Conservation (phyloP, 257 asterid species). For the Solanum chiquidenum region DNA sequence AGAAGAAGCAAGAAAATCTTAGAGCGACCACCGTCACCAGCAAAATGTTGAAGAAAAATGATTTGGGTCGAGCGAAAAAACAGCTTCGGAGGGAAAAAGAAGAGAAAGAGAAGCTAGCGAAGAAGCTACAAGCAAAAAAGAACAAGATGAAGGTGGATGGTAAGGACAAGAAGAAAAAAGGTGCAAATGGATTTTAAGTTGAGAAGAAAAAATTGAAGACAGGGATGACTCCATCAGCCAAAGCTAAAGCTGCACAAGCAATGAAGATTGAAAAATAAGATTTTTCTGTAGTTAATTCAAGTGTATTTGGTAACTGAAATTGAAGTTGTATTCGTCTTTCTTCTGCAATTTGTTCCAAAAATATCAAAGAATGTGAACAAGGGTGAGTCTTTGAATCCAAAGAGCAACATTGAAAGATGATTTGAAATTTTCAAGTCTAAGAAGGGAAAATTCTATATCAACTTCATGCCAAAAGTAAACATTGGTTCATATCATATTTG, state of each 20-base stretch:
- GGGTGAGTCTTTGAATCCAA: background rate
- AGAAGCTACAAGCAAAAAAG: slow-evolving; percentile 74
- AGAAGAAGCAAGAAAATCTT: background rate
- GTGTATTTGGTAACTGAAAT: background rate
- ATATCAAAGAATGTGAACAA: background rate
- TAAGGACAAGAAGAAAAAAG: slow-evolving; percentile 57
- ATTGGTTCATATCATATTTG: too few species aligned
- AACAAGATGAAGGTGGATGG: slow-evolving; percentile 95
- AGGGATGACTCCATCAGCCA: slow-evolving; percentile 69
- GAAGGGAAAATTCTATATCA: background rate
- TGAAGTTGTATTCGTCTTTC: too few species aligned
- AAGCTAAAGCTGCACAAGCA: slow-evolving; percentile 97
- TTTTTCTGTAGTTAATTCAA: background rate
- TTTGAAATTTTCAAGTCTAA: background rate
- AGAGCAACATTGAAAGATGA: background rate
- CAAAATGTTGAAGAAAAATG: slow-evolving; percentile 91
- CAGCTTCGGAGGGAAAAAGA: slow-evolving; percentile 40
- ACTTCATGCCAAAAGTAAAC: background rate
- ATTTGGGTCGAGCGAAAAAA: slow-evolving; percentile 19
- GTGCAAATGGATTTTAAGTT: slow-evolving; percentile 64
- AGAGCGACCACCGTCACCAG: background rate
- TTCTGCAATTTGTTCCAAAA: too few species aligned
- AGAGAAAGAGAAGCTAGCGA: slow-evolving; percentile 51
- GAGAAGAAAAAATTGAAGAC: slow-evolving; percentile 91
- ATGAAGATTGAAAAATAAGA: slow-evolving; percentile 85